A percentile compares a stretch with the other conserved stretches of the same genome.
These are phyloP conservation scores for Botryosphaeria dothidea DNA, from an alignment of 2,329 filamentous ascomycete genomes.

Conservation along the genomic window DNA sequence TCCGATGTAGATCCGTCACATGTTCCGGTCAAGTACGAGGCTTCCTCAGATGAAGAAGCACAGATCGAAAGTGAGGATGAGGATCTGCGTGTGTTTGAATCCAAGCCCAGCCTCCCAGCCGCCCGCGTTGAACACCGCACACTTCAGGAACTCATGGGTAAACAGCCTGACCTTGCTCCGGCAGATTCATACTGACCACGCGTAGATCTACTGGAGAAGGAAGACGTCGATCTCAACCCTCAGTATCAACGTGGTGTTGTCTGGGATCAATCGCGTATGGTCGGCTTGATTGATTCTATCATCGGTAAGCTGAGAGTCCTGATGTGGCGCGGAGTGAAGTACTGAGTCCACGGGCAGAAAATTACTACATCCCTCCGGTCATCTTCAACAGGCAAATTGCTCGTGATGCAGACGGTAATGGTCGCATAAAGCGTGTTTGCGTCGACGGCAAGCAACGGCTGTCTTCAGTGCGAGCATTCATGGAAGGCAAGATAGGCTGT, in stretches of 20 bases:
- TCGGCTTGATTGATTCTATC: constrained; percentile 35
- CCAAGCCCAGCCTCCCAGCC: not conserved
- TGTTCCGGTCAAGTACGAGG: not conserved
- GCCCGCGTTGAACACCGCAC: not conserved
- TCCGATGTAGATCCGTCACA: not conserved
- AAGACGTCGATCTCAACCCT: constrained; percentile 43
- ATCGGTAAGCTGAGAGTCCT: constrained; percentile 28
- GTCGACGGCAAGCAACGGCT: constrained; percentile 53
- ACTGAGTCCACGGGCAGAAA: constrained; percentile 26
- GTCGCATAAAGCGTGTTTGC: constrained; percentile 37
- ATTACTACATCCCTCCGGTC: constrained; percentile 49
- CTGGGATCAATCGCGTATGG: constrained; percentile 41
- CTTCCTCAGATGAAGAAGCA: not conserved
- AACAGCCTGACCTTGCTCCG: not conserved
- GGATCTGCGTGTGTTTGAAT: not conserved
- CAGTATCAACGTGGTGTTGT: constrained; percentile 51
- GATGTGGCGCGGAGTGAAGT: not conserved
- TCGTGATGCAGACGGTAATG: constrained; percentile 20
- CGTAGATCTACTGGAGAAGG: constrained; percentile 23
- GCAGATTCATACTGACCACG: constrained; percentile 15
- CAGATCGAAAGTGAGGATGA: not conserved
- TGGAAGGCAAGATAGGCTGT: constrained; percentile 47
- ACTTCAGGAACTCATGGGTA: not conserved
- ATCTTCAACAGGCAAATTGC: constrained; percentile 45
- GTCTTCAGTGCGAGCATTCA: constrained; percentile 47